Evolutionary conservation across 2,329 filamentous ascomycete genomes (phyloP).

Genomic region (Colletotrichum lindemuthianum): DNA sequence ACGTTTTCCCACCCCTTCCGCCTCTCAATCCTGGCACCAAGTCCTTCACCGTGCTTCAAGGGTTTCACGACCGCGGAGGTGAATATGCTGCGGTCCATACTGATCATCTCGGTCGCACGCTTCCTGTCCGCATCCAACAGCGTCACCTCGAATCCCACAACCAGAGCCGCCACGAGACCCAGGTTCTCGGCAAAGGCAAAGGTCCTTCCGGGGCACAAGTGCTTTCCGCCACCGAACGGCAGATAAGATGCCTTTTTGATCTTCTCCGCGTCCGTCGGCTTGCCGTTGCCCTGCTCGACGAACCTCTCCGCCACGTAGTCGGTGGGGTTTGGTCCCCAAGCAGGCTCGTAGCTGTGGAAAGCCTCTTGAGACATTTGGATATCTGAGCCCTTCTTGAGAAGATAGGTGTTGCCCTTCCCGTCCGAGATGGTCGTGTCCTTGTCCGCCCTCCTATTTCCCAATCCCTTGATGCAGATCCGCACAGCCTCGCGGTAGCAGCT

Average conservation of each 20-base stretch:
- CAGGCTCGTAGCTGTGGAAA: constrained; percentile 37
- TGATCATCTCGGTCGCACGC: background rate
- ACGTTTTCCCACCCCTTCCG: constrained; percentile 29
- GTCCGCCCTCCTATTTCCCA: constrained; percentile 52
- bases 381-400: constrained; percentile 44
- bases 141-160: constrained; percentile 45
- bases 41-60: constrained; percentile 12
- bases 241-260: constrained; percentile 49
- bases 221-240: constrained; percentile 60
- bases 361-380: constrained; percentile 41
- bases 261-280: constrained; percentile 23
- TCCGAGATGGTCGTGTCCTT: constrained; percentile 48
- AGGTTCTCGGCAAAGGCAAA: constrained; percentile 48
- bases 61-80: constrained; percentile 8
- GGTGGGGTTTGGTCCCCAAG: constrained; percentile 35
- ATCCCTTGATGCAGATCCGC: constrained; percentile 50
- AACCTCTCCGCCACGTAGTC: constrained; percentile 46
- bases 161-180: constrained; percentile 42
- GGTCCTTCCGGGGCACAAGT: constrained; percentile 51
- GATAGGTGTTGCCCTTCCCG: constrained; percentile 39
- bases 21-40: constrained; percentile 16
- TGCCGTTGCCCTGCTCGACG: constrained; percentile 28
- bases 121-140: constrained; percentile 22
- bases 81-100: constrained; percentile 2
- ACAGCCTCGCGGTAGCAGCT: constrained; percentile 57